Evolutionary conservation across 257 asterid species (phyloP).

Genomic region (Nicotiana tabacum): DNA sequence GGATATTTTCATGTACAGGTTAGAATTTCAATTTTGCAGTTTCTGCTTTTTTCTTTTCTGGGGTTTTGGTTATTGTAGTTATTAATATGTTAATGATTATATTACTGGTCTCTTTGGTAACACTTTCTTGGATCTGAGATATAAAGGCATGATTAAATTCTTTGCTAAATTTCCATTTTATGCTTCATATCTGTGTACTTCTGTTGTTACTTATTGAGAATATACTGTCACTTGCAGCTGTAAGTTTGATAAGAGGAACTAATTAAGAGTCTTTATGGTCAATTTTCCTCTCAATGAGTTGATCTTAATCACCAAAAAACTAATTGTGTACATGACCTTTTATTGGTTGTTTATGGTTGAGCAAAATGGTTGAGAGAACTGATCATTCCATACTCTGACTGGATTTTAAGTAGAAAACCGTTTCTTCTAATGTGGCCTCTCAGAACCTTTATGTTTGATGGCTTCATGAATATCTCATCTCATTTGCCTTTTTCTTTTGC

Average conservation of each 20-base stretch:
- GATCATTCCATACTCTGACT: background rate
- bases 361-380: background rate
- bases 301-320: background rate
- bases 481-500: background rate
- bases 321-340: no score
- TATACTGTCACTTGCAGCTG: background rate
- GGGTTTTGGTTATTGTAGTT: background rate
- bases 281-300: background rate
- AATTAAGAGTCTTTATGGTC: background rate
- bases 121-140: conserved; percentile 10
- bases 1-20: conserved; percentile 95
- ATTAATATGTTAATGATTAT: background rate
- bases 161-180: background rate
- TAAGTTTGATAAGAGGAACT: background rate
- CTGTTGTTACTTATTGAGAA: background rate
- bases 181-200: background rate
- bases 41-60: background rate
- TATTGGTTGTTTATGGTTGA: conserved; percentile 5
- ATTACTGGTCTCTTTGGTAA: background rate
- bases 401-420: background rate
- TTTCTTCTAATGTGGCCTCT: conserved; percentile 5
- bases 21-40: background rate
- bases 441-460: background rate
- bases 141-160: background rate
- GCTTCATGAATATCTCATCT: background rate